Conservation (phyloP, 257 asterid species). For the Fraxinus americana region DNA sequence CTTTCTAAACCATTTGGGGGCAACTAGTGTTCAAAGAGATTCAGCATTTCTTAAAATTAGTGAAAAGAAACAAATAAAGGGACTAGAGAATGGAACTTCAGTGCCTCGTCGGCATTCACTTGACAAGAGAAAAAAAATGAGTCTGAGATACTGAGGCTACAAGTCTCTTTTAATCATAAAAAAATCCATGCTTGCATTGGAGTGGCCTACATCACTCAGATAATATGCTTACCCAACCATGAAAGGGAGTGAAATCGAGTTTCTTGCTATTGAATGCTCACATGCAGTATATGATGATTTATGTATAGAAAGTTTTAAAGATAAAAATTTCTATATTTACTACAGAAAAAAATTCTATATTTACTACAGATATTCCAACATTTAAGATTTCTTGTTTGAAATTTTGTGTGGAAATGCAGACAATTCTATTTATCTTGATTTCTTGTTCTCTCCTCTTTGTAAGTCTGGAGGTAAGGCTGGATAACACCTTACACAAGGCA, state of each 20-base stretch:
- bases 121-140: background rate
- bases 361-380: background rate
- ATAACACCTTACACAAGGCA: background rate
- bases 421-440: background rate
- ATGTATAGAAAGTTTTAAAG: background rate
- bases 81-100: background rate
- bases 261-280: background rate
- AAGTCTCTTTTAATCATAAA: background rate
- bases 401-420: background rate
- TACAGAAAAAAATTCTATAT: background rate
- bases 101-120: background rate
- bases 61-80: background rate
- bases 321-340: background rate
- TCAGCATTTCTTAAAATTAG: background rate
- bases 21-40: background rate
- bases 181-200: background rate
- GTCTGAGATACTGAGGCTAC: background rate
- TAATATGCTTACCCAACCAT: background rate
- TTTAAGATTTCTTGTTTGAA: background rate
- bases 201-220: background rate
- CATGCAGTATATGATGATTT: background rate
- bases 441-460: background rate
- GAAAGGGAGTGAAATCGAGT: background rate
- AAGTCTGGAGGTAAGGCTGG: background rate
- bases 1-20: background rate